These are phyloP conservation scores for Haplosporangium sp. DNA, from an alignment of 371 early-diverging fungal species.

Conservation along the genomic window DNA sequence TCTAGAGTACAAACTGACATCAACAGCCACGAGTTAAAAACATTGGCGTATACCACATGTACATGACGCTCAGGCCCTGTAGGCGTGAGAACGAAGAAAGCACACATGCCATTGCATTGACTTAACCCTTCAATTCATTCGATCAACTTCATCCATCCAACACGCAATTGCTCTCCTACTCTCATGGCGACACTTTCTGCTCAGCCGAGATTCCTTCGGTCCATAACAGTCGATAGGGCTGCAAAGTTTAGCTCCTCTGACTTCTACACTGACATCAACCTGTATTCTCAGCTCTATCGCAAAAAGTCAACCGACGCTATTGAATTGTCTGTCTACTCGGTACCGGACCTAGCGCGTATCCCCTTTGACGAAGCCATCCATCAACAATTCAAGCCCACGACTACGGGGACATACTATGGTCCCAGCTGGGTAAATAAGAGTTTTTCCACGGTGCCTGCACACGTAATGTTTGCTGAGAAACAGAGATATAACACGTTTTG, in stretches of 20 bases:
- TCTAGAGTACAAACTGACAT: no score
- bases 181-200: constrained; percentile 46
- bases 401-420: constrained; percentile 81
- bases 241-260: constrained; percentile 24
- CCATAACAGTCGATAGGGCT: constrained; percentile 43
- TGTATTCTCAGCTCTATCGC: constrained; percentile 32
- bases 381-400: constrained; percentile 71
- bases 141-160: neutral
- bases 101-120: no score
- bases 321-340: constrained; percentile 74
- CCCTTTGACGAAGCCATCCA: constrained; percentile 86
- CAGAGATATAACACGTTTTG: neutral
- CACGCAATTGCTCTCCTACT: neutral
- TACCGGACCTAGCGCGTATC: constrained; percentile 83
- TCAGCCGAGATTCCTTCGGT: constrained; percentile 47
- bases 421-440: constrained; percentile 83
- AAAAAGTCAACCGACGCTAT: constrained; percentile 15
- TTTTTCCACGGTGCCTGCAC: neutral
- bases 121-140: neutral
- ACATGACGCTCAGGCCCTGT: no score
- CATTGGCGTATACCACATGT: no score
- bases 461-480: neutral
- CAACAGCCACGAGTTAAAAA: no score
- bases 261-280: constrained; percentile 36
- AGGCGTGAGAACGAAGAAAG: no score